These are phyloP conservation scores for Ichthyophthirius multifiliis DNA, from an alignment of 169 alveolate species.

Conservation along the genomic window DNA sequence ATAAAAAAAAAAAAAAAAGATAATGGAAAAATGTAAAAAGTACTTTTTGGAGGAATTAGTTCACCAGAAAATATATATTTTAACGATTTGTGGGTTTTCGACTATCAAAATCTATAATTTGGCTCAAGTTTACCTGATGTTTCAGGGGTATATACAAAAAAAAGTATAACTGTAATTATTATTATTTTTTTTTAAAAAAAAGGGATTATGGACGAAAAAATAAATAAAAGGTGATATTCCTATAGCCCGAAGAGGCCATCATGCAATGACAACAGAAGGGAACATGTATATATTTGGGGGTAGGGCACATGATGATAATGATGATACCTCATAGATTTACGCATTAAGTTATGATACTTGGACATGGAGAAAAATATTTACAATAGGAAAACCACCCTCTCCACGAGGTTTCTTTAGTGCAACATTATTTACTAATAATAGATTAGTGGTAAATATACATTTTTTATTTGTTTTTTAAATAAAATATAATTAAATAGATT, in stretches of 20 bases:
- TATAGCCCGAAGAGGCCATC: constrained; percentile 31
- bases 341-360: constrained; percentile 14
- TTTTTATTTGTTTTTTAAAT: background rate
- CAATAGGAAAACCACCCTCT: constrained; percentile 30
- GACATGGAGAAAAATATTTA: constrained; percentile 25
- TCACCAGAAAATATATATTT: constrained; percentile 23
- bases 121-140: constrained; percentile 20
- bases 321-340: constrained; percentile 16
- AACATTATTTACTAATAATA: constrained; percentile 13
- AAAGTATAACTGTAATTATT: background rate
- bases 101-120: constrained; percentile 20
- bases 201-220: constrained; percentile 24
- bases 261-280: constrained; percentile 16
- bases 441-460: background rate
- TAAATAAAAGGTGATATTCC: constrained; percentile 32
- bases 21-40: constrained; percentile 15
- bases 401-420: constrained; percentile 27
- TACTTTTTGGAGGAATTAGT: constrained; percentile 37
- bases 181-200: background rate
- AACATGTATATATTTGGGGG: constrained; percentile 25
- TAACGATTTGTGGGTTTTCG: constrained; percentile 41
- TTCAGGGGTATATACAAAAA: constrained; percentile 6
- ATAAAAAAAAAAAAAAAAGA: background rate
- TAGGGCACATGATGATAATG: background rate
- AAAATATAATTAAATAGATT: background rate